These are phyloP conservation scores for Kluyveromyces lactis DNA, from an alignment of 805 yeast species.

Conservation along the genomic window DNA sequence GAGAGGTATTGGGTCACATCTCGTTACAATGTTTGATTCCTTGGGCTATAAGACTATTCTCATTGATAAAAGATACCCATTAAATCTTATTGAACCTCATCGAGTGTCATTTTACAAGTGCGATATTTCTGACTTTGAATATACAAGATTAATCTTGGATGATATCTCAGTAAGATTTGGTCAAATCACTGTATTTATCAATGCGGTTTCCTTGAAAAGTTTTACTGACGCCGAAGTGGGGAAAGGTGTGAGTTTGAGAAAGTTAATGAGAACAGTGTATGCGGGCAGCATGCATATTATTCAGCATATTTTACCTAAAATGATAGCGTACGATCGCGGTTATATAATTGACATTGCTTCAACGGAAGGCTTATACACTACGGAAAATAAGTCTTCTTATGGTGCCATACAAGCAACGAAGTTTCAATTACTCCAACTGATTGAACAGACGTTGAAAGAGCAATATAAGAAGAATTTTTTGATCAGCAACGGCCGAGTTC, in stretches of 20 bases:
- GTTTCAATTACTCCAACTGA: background rate
- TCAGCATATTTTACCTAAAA: constrained; percentile 63
- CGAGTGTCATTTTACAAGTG: constrained; percentile 53
- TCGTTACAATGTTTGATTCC: constrained; percentile 40
- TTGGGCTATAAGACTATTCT: constrained; percentile 47
- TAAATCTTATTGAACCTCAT: constrained; percentile 19
- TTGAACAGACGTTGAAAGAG: background rate
- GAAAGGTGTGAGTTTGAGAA: constrained; percentile 53
- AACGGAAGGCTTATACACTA: constrained; percentile 76
- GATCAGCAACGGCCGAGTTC: background rate
- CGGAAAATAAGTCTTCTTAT: constrained; percentile 70
- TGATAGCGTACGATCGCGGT: constrained; percentile 57
- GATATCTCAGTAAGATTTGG: constrained; percentile 44
- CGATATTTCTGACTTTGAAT: constrained; percentile 53
- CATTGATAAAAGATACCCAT: constrained; percentile 44
- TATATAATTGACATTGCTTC: constrained; percentile 77
- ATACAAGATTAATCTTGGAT: constrained; percentile 35
- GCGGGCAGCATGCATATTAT: constrained; percentile 62
- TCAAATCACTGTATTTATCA: constrained; percentile 56
- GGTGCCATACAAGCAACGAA: constrained; percentile 44
- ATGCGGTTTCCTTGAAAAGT: constrained; percentile 74
- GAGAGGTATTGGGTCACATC: constrained; percentile 66
- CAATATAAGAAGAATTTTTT: background rate
- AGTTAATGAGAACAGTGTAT: constrained; percentile 21
- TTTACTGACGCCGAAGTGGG: constrained; percentile 59